These are phyloP conservation scores for Dacryopinax spathularia DNA, from an alignment of 768 basidiomycete genomes.

Conservation along the genomic window DNA sequence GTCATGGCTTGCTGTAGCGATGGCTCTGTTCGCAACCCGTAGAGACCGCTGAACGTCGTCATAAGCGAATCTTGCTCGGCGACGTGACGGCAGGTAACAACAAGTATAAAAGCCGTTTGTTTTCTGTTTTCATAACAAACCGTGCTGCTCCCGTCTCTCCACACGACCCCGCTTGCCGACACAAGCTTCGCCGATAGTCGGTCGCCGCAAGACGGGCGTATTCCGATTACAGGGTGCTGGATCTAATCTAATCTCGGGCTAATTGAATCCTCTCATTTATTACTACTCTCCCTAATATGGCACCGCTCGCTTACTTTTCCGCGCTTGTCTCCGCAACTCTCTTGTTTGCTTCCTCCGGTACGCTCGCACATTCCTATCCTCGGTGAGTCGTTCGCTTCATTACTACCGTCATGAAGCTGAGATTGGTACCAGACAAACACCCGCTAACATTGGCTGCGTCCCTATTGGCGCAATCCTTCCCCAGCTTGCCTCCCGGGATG, in stretches of 20 bases:
- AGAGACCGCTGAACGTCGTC: too few species aligned
- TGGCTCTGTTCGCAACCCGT: not conserved
- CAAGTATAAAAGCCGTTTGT: not conserved
- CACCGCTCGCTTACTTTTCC: constrained; percentile 2
- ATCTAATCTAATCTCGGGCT: too few species aligned
- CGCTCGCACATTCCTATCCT: not conserved
- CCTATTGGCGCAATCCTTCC: not conserved
- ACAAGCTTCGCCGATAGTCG: too few species aligned
- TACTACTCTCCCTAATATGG: not conserved
- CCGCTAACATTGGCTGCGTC: not conserved
- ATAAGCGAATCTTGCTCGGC: not conserved
- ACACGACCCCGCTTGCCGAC: too few species aligned
- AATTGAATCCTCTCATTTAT: not conserved
- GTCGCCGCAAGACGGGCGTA: not conserved
- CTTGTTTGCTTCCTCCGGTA: not conserved
- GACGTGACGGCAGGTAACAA: not conserved
- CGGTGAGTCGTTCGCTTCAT: not conserved
- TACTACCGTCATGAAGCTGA: not conserved
- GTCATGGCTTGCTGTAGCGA: not conserved
- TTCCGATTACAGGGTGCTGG: too few species aligned
- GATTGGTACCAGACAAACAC: not conserved
- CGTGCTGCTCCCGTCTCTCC: not conserved
- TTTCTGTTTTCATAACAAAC: constrained; percentile 4
- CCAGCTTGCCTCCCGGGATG: not conserved
- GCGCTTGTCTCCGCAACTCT: not conserved